A percentile compares a stretch with the other conserved stretches of the same genome.
phyloP scores from a whole-genome alignment of 2,329 filamentous ascomycete genomes.

The Trichoderma pleuroti region DNA sequence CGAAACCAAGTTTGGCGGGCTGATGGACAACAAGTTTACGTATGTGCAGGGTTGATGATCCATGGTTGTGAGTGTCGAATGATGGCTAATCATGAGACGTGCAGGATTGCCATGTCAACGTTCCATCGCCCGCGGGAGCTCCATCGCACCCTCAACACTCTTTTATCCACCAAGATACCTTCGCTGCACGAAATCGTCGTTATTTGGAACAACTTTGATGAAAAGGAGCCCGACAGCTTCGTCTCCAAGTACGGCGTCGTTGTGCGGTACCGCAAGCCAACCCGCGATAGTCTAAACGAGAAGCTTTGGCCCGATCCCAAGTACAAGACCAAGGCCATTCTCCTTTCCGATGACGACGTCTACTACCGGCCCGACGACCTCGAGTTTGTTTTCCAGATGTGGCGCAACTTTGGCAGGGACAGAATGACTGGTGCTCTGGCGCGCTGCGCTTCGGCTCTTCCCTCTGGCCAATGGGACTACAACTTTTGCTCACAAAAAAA shows the following conservation, averaged over 20 bases:
- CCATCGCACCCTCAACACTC: conserved; percentile 28
- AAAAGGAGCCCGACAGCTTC: conserved; percentile 29
- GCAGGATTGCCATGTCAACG: conserved; percentile 38
- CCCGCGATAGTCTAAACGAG: conserved; percentile 36
- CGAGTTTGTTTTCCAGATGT: conserved; percentile 40
- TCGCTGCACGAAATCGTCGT: conserved; percentile 38
- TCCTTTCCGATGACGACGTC: conserved; percentile 40
- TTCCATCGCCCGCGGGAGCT: conserved; percentile 37
- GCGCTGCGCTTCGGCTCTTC: conserved; percentile 31
- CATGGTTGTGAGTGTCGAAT: neutral
- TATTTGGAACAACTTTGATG: conserved; percentile 38
- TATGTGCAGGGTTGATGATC: conserved; percentile 20
- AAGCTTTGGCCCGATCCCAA: conserved; percentile 37
- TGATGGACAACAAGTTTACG: conserved; percentile 34
- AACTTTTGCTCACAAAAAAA: conserved; percentile 30
- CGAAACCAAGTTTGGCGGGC: conserved; percentile 26
- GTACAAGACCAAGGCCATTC: conserved; percentile 38
- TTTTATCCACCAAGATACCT: conserved; percentile 32
- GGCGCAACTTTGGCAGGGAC: conserved; percentile 37
- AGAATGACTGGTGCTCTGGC: conserved; percentile 36
- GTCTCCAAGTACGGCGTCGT: conserved; percentile 30
- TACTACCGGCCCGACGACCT: conserved; percentile 38
- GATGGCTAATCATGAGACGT: neutral
- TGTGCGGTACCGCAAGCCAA: conserved; percentile 34
- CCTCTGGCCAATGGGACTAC: conserved; percentile 32